A percentile compares a stretch with the other conserved stretches of the same genome.
Conservation (phyloP, 257 asterid genomes). For the Primulina tabacum region DNA sequence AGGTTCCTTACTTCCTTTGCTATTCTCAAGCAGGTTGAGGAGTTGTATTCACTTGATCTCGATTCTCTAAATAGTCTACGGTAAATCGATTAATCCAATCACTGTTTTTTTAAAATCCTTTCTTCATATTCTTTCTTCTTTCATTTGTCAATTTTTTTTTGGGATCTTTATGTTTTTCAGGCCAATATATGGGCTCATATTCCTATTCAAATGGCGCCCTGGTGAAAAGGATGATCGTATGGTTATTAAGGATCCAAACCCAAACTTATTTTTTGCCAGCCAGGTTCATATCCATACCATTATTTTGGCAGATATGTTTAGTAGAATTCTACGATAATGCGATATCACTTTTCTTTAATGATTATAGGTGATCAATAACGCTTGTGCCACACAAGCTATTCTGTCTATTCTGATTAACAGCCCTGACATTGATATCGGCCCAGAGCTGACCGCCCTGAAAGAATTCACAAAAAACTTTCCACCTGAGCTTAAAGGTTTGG, state of each 20-base stretch:
- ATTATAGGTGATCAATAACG: slow-evolving; percentile 86
- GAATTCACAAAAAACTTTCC: slow-evolving; percentile 92
- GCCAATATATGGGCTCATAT: slow-evolving; percentile 88
- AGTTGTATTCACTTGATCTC: slow-evolving; percentile 87
- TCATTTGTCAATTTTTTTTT: not conserved
- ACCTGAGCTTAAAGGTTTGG: slow-evolving; percentile 88
- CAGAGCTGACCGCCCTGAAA: slow-evolving; percentile 70
- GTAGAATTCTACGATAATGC: slow-evolving; percentile 9
- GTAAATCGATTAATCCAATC: slow-evolving; percentile 35
- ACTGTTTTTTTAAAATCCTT: slow-evolving; percentile 1
- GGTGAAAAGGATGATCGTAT: slow-evolving; percentile 93
- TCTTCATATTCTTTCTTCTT: not conserved
- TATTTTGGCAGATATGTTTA: slow-evolving; percentile 12
- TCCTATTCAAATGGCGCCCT: slow-evolving; percentile 98
- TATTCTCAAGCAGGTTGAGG: slow-evolving; percentile 79
- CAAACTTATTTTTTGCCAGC: slow-evolving; percentile 91
- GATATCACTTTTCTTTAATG: not conserved
- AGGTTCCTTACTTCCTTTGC: slow-evolving; percentile 24
- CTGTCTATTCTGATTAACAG: slow-evolving; percentile 84
- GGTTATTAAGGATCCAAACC: slow-evolving; percentile 85
- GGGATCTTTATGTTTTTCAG: slow-evolving; percentile 37
- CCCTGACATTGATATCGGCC: slow-evolving; percentile 83
- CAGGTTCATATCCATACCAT: slow-evolving; percentile 50
- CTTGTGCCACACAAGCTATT: slow-evolving; percentile 99
- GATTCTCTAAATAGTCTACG: slow-evolving; percentile 80